These are phyloP conservation scores for Plasmopara viticola DNA, from an alignment of 352 stramenopile genomes.

Conservation along the genomic window DNA sequence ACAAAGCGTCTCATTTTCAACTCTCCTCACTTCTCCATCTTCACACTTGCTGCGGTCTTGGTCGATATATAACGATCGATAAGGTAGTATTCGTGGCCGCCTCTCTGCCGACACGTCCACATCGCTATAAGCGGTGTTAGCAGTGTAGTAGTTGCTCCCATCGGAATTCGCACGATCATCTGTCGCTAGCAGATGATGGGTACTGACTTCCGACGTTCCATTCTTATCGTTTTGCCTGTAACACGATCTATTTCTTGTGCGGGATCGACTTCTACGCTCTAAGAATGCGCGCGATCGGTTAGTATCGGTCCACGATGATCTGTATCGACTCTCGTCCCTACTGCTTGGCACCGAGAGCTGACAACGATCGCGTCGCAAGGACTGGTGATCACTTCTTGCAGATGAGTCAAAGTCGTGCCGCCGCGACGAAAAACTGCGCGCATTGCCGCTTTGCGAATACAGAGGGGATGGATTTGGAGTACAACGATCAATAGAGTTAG, in stretches of 20 bases:
- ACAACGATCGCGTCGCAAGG: slow-evolving; percentile 8
- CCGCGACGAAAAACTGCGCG: slow-evolving; percentile 12
- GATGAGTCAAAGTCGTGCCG: slow-evolving; percentile 11
- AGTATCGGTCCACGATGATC: slow-evolving; percentile 7
- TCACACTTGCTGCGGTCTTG: slow-evolving; percentile 1
- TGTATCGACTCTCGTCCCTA: slow-evolving; percentile 6
- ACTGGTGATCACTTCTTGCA: slow-evolving; percentile 11
- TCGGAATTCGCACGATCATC: slow-evolving; percentile 1
- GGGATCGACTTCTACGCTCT: slow-evolving; percentile 17
- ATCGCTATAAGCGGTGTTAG: slow-evolving; percentile 4
- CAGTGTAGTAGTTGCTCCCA: slow-evolving; percentile 1
- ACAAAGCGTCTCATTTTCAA: neutral
- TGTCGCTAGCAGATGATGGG: neutral
- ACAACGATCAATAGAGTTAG: slow-evolving; percentile 32
- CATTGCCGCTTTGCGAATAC: slow-evolving; percentile 14
- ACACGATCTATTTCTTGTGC: slow-evolving; percentile 12
- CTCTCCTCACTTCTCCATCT: neutral
- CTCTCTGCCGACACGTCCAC: slow-evolving; percentile 2
- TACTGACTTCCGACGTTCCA: slow-evolving; percentile 1
- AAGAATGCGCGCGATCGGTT: slow-evolving; percentile 9
- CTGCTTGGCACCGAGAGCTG: neutral
- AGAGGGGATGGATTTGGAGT: slow-evolving; percentile 13
- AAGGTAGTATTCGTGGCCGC: slow-evolving; percentile 5
- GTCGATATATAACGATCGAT: slow-evolving; percentile 3
- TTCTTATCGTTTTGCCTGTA: slow-evolving; percentile 5